These are phyloP conservation scores for Lomentospora prolificans DNA, from an alignment of 2,329 filamentous ascomycete genomes.

Conservation along the genomic window DNA sequence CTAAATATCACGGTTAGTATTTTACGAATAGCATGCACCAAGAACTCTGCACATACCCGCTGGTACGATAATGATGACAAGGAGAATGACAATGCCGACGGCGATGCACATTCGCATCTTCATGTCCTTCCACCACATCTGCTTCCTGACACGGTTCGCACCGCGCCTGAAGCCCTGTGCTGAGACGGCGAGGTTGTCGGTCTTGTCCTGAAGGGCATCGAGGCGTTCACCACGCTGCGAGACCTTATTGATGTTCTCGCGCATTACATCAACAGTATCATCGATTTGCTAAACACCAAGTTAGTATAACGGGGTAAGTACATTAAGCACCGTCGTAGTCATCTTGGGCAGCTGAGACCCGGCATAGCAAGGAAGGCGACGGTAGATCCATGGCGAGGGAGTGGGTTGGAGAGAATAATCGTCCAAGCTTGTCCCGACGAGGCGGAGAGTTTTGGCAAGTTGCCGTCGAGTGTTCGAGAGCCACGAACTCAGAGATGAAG, in stretches of 20 bases:
- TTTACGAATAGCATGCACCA: no score
- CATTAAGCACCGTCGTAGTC: neutral
- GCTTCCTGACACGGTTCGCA: constrained; percentile 89
- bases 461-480: neutral
- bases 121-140: constrained; percentile 99
- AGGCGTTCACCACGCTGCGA: constrained; percentile 85
- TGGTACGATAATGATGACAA: constrained; percentile 91
- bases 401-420: neutral
- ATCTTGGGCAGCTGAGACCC: no score
- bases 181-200: constrained; percentile 83
- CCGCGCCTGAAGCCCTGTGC: constrained; percentile 93
- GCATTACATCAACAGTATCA: constrained; percentile 89
- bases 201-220: constrained; percentile 86
- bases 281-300: constrained; percentile 72
- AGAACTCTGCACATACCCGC: constrained; percentile 57
- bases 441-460: neutral
- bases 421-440: neutral
- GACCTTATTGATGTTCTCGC: constrained; percentile 95
- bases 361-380: neutral
- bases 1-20: no score
- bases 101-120: constrained; percentile 99
- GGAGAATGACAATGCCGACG: constrained; percentile 78
- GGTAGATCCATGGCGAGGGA: neutral
- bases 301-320: neutral
- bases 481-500: no score